Evolutionary conservation across 139 green algal genomes (phyloP), one percentile per base, ranked within the genome.

Genomic region (Trebouxia sp.): DNA sequence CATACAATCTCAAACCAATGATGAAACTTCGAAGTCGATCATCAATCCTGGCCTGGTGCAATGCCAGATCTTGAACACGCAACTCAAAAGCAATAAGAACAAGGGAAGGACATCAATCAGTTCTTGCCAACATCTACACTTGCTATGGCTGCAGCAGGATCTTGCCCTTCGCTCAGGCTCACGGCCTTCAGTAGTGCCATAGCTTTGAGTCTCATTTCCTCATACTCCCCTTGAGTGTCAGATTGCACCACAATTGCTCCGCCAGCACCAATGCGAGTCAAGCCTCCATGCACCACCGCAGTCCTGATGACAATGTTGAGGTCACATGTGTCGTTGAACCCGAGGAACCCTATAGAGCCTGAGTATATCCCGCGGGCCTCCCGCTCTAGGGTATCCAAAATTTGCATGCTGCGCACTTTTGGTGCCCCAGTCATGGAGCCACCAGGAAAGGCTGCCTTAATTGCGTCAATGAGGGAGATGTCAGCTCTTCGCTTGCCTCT

Each of bases 261-360:
- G 2, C 97, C 97, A 3, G 96, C 95, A 8, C 97, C 97, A 50
- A 99, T 97, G 41, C 35, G 83, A 50, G 94, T 82, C 0, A 42
- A 15, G 37, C 37, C 76, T 28, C n/a, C 30, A 20, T 83, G 35
- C 7, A 97, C 76, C 10, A 98, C 88, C 0, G 93, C 96, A 7
- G 93, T 98, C 50, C 97, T 88, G 80, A 99, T 99, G 28, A 99
- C 94, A 58, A 99, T 97, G 90, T 99, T 99, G 12, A 99, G 86
- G 85, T 99, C 97, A 79, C 98, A 98, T 17, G 94, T 92, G 80
- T 90, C 89, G 84, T 95, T 96, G 28, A 97, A 55, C 3, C 84
- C 91, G 35, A 99, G 89, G 85, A 91, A 99, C 39, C 97, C 97
- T 20, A 99, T 79, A 65, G 82, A 85, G 20, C 97, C 97, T 17